Percentiles rank a stretch among this genome's conserved stretches.
Conservation (phyloP, 345 rosid genomes). For the Hibiscus trionum region DNA sequence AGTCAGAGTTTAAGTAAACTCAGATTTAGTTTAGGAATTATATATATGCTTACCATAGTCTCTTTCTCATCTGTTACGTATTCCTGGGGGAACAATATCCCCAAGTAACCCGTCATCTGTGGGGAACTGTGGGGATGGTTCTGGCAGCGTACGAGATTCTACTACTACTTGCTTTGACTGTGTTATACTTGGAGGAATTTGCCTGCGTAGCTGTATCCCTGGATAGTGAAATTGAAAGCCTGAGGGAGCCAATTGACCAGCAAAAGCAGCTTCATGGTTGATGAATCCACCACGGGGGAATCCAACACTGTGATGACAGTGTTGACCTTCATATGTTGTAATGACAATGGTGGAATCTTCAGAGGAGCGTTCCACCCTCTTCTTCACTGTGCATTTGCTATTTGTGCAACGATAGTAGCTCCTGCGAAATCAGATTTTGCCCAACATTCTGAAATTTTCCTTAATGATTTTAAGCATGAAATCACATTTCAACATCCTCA, state of each 20-base stretch:
- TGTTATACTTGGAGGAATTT: conserved; percentile 24
- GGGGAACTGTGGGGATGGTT: conserved; percentile 18
- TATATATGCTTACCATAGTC: conserved; percentile 19
- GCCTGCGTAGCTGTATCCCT: conserved; percentile 31
- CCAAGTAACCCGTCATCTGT: conserved; percentile 76
- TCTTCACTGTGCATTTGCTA: conserved; percentile 85
- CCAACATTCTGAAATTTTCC: neutral
- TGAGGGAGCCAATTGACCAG: conserved; percentile 34
- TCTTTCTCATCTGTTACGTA: conserved; percentile 45
- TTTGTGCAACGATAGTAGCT: conserved; percentile 96
- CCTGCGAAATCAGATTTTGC: conserved; percentile 31
- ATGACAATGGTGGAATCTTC: conserved; percentile 76
- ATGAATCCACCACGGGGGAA: conserved; percentile 73
- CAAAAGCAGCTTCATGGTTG: conserved; percentile 41
- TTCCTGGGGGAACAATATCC: conserved; percentile 75
- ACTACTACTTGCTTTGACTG: conserved; percentile 13
- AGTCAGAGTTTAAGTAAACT: neutral
- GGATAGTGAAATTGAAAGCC: conserved; percentile 47
- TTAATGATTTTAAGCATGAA: neutral
- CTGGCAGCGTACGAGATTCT: conserved; percentile 12
- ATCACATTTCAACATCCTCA: neutral
- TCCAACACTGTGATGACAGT: conserved; percentile 79
- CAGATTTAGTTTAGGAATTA: neutral
- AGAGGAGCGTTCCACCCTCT: conserved; percentile 89
- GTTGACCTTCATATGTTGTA: conserved; percentile 97